Evolutionary conservation across 2,329 filamentous ascomycete genomes (phyloP).

Genomic region (Cladophialophora immunda): DNA sequence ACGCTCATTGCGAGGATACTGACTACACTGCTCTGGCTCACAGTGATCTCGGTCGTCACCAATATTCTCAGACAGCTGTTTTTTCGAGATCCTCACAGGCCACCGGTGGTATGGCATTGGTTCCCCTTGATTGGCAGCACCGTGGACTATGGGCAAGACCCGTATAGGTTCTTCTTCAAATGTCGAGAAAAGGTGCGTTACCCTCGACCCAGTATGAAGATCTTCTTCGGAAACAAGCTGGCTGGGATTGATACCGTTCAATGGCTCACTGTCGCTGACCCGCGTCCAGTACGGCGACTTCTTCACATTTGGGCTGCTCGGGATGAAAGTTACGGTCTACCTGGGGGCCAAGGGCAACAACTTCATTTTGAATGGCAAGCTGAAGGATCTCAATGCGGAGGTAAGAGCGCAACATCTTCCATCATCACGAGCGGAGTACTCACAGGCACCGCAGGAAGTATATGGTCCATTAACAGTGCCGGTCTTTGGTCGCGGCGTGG

Average conservation of each 20-base stretch:
- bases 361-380: slow-evolving; percentile 90
- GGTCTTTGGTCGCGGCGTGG: slow-evolving; percentile 83
- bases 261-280: slow-evolving; percentile 1
- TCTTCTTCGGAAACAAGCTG: neutral
- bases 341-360: slow-evolving; percentile 85
- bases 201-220: neutral
- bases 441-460: slow-evolving; percentile 64
- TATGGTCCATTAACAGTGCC: slow-evolving; percentile 78
- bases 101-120: slow-evolving; percentile 71
- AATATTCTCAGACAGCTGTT: slow-evolving; percentile 39
- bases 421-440: neutral
- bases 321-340: slow-evolving; percentile 88
- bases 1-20: neutral
- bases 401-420: neutral
- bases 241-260: neutral
- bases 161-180: slow-evolving; percentile 69
- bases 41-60: slow-evolving; percentile 27
- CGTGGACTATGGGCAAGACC: slow-evolving; percentile 90
- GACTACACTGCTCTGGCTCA: slow-evolving; percentile 12
- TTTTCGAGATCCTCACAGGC: slow-evolving; percentile 40
- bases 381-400: slow-evolving; percentile 88
- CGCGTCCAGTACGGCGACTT: slow-evolving; percentile 77
- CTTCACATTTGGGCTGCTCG: slow-evolving; percentile 87
- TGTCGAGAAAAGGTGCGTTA: slow-evolving; percentile 74
- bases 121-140: slow-evolving; percentile 84